These are phyloP conservation scores for Solanum hybrid DNA, from an alignment of 305 asterid genomes.

Conservation along the genomic window DNA sequence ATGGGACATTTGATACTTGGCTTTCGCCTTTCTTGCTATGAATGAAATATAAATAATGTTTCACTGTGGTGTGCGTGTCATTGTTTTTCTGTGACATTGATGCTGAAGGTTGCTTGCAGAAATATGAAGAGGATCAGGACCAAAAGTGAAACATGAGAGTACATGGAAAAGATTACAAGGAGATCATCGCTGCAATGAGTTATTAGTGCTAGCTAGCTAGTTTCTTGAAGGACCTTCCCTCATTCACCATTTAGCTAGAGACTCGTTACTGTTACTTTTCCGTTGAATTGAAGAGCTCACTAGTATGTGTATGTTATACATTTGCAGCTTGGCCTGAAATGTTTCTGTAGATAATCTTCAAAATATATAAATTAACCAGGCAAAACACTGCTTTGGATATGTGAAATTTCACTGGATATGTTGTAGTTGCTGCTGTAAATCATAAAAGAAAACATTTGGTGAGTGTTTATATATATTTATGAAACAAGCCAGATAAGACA, in stretches of 20 bases:
- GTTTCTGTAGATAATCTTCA: not conserved
- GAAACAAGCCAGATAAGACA: not conserved
- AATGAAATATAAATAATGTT: not conserved
- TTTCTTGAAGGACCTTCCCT: no score
- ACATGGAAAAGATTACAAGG: slow-evolving; percentile 2
- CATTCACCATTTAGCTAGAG: no score
- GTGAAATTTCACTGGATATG: not conserved
- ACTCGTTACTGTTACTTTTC: no score
- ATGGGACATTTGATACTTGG: not conserved
- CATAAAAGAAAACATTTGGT: not conserved
- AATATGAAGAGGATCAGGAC: slow-evolving; percentile 20
- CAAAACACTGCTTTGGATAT: not conserved
- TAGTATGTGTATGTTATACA: not conserved
- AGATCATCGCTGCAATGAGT: not conserved
- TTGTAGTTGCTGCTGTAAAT: not conserved
- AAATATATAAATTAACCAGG: not conserved
- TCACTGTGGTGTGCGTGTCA: not conserved
- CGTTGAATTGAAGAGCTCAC: no score
- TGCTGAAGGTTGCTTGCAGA: slow-evolving; percentile 28
- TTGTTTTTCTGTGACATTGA: slow-evolving; percentile 28
- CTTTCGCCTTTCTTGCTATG: not conserved
- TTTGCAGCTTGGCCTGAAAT: not conserved
- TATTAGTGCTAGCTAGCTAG: no score
- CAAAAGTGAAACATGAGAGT: slow-evolving; percentile 5
- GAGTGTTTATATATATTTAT: not conserved